A percentile compares a stretch with the other conserved stretches of the same genome.
Conservation (phyloP, 2,329 filamentous ascomycete genomes). For the Alternaria rosae region DNA sequence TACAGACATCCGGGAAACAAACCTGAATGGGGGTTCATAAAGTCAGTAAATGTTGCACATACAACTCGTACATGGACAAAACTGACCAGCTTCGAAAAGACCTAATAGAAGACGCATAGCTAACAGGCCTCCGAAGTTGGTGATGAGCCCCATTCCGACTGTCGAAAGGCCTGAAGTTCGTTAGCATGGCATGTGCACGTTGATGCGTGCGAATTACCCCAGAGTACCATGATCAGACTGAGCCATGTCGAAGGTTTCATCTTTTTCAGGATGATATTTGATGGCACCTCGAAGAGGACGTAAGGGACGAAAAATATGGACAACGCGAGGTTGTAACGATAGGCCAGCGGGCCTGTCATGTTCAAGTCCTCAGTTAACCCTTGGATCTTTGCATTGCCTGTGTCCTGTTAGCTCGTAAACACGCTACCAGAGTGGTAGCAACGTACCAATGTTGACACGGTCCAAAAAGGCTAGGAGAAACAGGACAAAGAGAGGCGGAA, state of each 20-base stretch:
- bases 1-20: constrained; percentile 35
- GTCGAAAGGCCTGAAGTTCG: constrained; percentile 43
- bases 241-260: constrained; percentile 52
- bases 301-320: constrained; percentile 52
- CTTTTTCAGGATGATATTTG: constrained; percentile 51
- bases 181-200: not conserved
- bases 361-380: constrained; percentile 48
- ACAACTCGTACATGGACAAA: constrained; percentile 25
- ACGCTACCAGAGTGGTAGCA: not conserved
- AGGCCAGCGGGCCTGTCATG: constrained; percentile 41
- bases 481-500: constrained; percentile 58
- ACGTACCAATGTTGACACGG: constrained; percentile 28
- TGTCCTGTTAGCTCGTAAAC: not conserved
- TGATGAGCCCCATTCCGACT: constrained; percentile 57
- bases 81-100: constrained; percentile 50
- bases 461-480: constrained; percentile 40
- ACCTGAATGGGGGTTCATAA: not conserved
- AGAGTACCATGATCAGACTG: constrained; percentile 47
- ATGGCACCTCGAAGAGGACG: constrained; percentile 47
- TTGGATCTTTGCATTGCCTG: constrained; percentile 53
- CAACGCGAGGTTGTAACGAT: constrained; percentile 48
- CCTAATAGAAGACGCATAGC: constrained; percentile 54
- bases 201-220: constrained; percentile 36
- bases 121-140: constrained; percentile 56
- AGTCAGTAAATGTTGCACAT: not conserved